Conservation (phyloP, 1,284 basidiomycete genomes). For the Ustilago lituana region DNA sequence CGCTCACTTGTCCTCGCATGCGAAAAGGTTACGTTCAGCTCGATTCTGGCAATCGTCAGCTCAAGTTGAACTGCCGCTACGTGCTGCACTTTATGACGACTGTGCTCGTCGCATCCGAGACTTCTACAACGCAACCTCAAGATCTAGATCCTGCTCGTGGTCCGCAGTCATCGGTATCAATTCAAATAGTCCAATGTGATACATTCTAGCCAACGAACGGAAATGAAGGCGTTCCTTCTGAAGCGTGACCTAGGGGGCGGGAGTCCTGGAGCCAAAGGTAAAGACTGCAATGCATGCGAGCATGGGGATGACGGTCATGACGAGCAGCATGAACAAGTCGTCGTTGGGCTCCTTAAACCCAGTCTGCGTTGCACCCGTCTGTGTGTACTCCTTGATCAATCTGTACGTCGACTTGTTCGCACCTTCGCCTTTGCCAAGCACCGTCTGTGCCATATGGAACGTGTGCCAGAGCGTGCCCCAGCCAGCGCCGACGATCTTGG, state of each 20-base stretch:
- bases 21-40: too few species aligned
- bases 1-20: too few species aligned
- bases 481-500: conserved; percentile 64
- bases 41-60: too few species aligned
- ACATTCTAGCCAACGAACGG: too few species aligned
- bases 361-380: conserved; percentile 30
- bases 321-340: conserved; percentile 27
- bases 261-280: conserved; percentile 4
- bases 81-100: too few species aligned
- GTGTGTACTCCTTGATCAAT: conserved; percentile 29
- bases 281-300: conserved; percentile 23
- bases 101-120: too few species aligned
- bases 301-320: conserved; percentile 21
- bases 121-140: too few species aligned
- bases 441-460: conserved; percentile 44
- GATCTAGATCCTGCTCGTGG: too few species aligned
- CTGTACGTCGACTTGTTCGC: conserved; percentile 9
- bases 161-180: too few species aligned
- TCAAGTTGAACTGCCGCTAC: too few species aligned
- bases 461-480: conserved; percentile 55
- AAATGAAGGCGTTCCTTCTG: too few species aligned
- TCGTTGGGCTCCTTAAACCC: conserved; percentile 40
- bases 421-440: conserved; percentile 15
- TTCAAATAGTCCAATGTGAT: too few species aligned
- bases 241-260: not conserved